Evolutionary conservation across 768 basidiomycete genomes (phyloP).

Genomic region (Suillus occidentalis): DNA sequence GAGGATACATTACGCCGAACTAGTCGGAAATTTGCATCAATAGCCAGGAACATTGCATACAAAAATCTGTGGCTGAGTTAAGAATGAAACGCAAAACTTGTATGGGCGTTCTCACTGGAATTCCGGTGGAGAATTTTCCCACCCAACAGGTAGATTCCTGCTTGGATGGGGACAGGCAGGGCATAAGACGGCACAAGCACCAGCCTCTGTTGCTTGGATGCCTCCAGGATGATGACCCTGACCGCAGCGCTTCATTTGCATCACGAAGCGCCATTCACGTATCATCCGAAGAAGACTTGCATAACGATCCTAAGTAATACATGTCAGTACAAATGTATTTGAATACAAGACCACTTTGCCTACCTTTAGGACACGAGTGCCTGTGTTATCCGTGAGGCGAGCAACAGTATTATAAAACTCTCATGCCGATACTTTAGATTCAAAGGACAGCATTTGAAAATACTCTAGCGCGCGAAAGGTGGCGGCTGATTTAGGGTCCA

Average conservation of each 20-base stretch:
- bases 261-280: not conserved
- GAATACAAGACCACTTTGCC: no score
- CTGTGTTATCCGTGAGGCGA: conserved; percentile 12
- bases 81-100: no score
- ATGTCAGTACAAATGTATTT: no score
- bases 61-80: conserved; percentile 27
- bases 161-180: conserved; percentile 9
- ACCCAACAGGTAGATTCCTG: conserved; percentile 9
- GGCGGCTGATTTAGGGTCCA: conserved; percentile 27
- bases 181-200: conserved; percentile 1
- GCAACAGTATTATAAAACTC: conserved; percentile 25
- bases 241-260: not conserved
- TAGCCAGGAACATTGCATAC: conserved; percentile 23
- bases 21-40: conserved; percentile 35
- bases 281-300: not conserved
- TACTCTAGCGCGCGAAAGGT: conserved; percentile 25
- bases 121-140: not conserved
- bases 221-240: not conserved
- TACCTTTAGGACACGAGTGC: conserved; percentile 9
- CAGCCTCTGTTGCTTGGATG: not conserved
- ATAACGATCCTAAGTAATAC: not conserved
- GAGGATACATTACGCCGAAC: conserved; percentile 25
- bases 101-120: not conserved
- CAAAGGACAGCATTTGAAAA: conserved; percentile 30
- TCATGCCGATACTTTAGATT: conserved; percentile 27